Evolutionary conservation across 371 early-diverging fungal species (phyloP), one percentile per base, ranked within the genome.

Genomic region (Actinomortierella ambigua): DNA sequence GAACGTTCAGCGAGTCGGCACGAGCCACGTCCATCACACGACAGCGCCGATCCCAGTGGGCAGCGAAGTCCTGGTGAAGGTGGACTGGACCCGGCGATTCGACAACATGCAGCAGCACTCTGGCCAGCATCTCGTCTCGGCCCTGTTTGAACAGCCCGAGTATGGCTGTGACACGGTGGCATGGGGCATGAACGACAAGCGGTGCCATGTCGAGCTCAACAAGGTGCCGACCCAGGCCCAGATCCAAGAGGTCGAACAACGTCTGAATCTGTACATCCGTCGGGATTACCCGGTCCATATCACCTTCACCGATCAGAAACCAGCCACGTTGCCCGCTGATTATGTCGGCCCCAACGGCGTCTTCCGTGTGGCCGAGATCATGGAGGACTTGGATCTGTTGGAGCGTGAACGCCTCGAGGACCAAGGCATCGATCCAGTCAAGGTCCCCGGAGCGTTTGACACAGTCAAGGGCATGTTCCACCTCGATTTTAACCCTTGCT

Each of bases 71-170:
- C 53, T 60, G 3, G 75, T 90, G 6, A 78, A 65, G 28, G 60
- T 93, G 3, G 90, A 92, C 58, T 92, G 90, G 89, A 71, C 65
- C 22, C 80, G 91, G 34, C 81, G 93, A n/a, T 85, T 82, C 75
- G 92, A 93, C 55, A 86, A 88, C 59, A 86, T 90, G 81, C 92
- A 91, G 67, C 93, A 93, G 61, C 93, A 93, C 65, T 85, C 82
- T 58, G 91, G 91, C 1, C 93, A 93, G 56, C 93, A 93, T 65
- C 76, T 93, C 39, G 67, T 93, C 1, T 85, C 86, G 55, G 92
- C 91, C 3, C 68, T 90, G 15, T 78, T 92, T n/a, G 90, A 87
- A 58, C 77, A 79, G 51, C 85, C 82, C 15, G 85, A 82, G 55
- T 77, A 69, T 50, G 69, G 77, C 11, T 71, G 84, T 26, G 79